Percentiles rank a stretch among this genome's conserved stretches.
Conservation (phyloP, 108 stramenopile genomes). For the Mayamaea pseudoterrestris region DNA sequence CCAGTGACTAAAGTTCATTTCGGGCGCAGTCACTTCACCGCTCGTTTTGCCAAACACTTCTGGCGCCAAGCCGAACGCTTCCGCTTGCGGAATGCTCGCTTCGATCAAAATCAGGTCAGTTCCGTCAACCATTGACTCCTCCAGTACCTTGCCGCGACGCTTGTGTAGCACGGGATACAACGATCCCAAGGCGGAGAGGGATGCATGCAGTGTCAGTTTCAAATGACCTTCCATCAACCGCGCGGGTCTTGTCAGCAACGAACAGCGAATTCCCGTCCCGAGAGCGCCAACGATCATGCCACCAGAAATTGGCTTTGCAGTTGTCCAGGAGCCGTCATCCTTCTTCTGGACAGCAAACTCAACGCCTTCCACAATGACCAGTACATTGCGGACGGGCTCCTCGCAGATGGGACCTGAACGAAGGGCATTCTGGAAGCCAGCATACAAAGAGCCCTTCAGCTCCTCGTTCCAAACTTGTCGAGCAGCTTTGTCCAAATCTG, state of each 20-base stretch:
- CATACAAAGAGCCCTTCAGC: conserved; percentile 59
- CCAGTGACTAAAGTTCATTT: conserved; percentile 80
- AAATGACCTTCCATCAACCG: conserved; percentile 76
- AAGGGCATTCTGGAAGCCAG: conserved; percentile 74
- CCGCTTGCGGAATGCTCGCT: conserved; percentile 75
- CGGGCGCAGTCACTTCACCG: conserved; percentile 84
- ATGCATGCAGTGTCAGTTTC: conserved; percentile 70
- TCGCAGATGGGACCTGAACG: conserved; percentile 78
- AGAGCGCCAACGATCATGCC: conserved; percentile 73
- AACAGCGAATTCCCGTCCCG: conserved; percentile 65
- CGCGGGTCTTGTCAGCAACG: conserved; percentile 59
- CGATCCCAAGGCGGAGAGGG: conserved; percentile 60
- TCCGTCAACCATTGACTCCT: conserved; percentile 88
- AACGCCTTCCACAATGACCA: conserved; percentile 68
- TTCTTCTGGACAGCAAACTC: conserved; percentile 51
- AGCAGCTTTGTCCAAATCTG: conserved; percentile 29
- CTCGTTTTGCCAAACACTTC: conserved; percentile 73
- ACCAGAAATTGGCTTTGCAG: conserved; percentile 45
- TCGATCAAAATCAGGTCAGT: conserved; percentile 73
- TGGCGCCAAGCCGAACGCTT: conserved; percentile 75
- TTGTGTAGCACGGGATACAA: conserved; percentile 74
- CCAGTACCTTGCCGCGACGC: conserved; percentile 72
- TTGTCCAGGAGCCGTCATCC: conserved; percentile 1
- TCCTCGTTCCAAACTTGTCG: conserved; percentile 51
- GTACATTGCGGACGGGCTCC: conserved; percentile 72